Conservation (phyloP, 2,329 filamentous ascomycete genomes). For the Calonectria pauciramosa region DNA sequence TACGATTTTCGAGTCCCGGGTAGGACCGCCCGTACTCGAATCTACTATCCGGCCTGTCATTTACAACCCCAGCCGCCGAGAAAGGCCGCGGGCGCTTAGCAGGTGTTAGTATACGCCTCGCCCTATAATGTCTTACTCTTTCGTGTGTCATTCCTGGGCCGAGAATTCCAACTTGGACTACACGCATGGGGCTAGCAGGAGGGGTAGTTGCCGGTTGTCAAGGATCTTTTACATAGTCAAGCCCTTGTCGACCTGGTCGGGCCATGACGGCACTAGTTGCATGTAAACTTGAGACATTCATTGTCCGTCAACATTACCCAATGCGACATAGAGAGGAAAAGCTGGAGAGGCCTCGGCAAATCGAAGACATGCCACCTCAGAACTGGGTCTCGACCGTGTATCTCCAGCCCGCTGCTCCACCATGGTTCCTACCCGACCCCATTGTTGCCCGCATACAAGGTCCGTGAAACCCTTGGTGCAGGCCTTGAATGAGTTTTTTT, state of each 20-base stretch:
- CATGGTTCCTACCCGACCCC: conserved; percentile 13
- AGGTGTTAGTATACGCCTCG: background rate
- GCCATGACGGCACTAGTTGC: conserved; percentile 1
- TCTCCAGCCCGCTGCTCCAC: conserved; percentile 6
- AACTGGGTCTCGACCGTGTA: background rate
- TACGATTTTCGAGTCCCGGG: background rate
- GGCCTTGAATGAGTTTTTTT: background rate
- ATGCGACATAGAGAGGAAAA: background rate
- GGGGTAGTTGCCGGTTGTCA: conserved; percentile 6
- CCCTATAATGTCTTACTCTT: background rate
- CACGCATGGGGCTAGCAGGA: conserved; percentile 6
- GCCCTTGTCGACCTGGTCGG: background rate
- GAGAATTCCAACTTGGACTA: conserved; percentile 6
- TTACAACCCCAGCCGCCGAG: background rate
- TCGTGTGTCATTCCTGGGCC: background rate
- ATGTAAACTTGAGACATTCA: conserved; percentile 10
- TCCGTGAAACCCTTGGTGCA: conserved; percentile 13
- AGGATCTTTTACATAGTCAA: background rate
- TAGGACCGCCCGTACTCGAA: background rate
- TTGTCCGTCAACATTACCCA: conserved; percentile 5
- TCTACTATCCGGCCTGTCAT: background rate
- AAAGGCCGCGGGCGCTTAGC: background rate
- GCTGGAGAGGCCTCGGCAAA: conserved; percentile 10
- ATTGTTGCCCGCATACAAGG: conserved; percentile 5
- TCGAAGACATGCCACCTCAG: conserved; percentile 8